phyloP scores from a whole-genome alignment of 257 asterid species.

The Voacanga thouarsii region DNA sequence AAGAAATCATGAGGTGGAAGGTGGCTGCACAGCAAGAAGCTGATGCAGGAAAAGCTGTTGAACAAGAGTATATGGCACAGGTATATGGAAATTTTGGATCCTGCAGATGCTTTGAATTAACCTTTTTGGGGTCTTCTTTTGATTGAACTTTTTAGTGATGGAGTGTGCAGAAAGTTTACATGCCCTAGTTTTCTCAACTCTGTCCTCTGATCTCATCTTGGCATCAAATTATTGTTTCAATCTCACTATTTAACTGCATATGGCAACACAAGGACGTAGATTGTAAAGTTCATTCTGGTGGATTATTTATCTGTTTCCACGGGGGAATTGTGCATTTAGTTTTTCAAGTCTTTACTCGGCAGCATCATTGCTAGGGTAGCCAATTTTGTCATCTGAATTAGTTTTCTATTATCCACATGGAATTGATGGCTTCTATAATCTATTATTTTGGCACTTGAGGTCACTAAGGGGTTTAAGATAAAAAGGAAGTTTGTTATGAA shows the following conservation, averaged over 20 bases:
- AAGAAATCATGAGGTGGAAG: slow-evolving; percentile 94
- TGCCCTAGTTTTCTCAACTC: not conserved
- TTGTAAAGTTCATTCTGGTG: not conserved
- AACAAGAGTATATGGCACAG: slow-evolving; percentile 71
- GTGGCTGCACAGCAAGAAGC: slow-evolving; percentile 98
- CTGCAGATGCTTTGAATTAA: not conserved
- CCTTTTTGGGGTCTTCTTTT: not conserved
- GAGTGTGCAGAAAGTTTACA: not conserved
- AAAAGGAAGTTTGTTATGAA: not conserved
- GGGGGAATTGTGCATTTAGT: not conserved
- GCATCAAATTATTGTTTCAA: not conserved
- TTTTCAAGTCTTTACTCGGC: not conserved
- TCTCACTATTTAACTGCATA: not conserved
- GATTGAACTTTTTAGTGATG: not conserved
- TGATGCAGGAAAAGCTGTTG: slow-evolving; percentile 93
- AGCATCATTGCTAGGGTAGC: not conserved
- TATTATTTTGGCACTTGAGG: not conserved
- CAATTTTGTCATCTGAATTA: not conserved
- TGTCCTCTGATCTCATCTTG: not conserved
- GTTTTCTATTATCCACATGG: not conserved
- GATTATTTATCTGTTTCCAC: not conserved
- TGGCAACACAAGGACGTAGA: not conserved
- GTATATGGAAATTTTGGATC: slow-evolving; percentile 30
- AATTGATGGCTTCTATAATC: not conserved
- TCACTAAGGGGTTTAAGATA: not conserved